Evolutionary conservation across 352 stramenopile species (phyloP), one percentile per base, ranked within the genome.

Genomic region (Pythium utonaiense): DNA sequence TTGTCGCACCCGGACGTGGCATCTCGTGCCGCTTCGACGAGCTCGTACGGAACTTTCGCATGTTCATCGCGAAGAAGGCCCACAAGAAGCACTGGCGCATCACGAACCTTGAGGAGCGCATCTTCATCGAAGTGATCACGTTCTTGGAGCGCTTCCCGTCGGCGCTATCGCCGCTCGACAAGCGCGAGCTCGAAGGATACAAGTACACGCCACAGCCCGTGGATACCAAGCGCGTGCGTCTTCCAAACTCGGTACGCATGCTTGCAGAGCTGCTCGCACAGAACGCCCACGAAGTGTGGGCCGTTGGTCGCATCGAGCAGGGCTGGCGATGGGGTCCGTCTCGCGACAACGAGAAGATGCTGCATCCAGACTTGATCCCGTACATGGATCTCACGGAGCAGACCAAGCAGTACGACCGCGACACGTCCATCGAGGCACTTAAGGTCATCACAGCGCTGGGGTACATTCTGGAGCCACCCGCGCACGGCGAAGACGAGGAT

Each of bases 21-120:
- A 88, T 86, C 8, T 89, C 77, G 19, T 92, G 83, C 57, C 73
- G 83, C 52, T 92, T 92, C 57, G 83, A 92, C 28, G 83, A 92
- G 42, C 72, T 92, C 24, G 80, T 92, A 38, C 77, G 80, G 30
- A 89, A 90, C 53, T 91, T 92, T 53, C 78, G 83, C 60, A 85
- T 92, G 69, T 86, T 92, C 41, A 86, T 92, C 47, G 78, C 79
- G 17, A 92, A 93, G 53, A 90, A 89, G 48, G 68, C 80, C 30
- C 78, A 89, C 61, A 77, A 77, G 38, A 73, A 72, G 24, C 69
- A 77, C 44, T 69, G 84, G 60, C 73, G 70, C 31, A 73, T 89
- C 13, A 57, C 71, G 24, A 77, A 93, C 40, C 50, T 91, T 41
- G 80, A 93, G 38, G 80, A 85, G 24, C 77, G 73, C 47, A 88